Base-by-base conservation (phyloP, 2,329 filamentous ascomycete species). In the Paraphaeosphaeria sporulosa region DNA sequence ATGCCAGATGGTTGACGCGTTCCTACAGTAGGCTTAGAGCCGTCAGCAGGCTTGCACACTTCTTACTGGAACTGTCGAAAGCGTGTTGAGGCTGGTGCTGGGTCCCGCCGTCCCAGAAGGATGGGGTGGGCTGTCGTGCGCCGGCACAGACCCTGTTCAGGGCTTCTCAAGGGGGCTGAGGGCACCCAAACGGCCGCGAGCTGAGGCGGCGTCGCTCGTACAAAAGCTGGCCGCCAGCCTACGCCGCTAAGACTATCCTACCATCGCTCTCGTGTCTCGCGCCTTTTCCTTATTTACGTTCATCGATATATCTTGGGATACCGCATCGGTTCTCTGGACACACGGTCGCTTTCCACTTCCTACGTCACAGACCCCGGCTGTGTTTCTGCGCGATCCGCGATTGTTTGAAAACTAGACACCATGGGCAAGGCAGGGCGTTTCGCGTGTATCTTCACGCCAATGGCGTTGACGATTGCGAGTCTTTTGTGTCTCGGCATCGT, bases 361-460 rank as follows among this genome's bases (percentile, higher is more conserved):
- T 56, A 42, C 32, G 48, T 36, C 59, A 44, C 60, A 62, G 15
- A 13, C 17, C 43, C 19, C 40, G n/a, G n/a, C 25, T 30, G 12
- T 36, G 38, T n/a, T 40, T 19, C 38, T 40, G 38, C 38, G 21
- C 25, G 6, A 17, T 17, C 38, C 15, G 38, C 17, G 4, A 32
- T 23, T 36, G 2, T 44, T 34, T 34, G 40, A 46, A 10, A 7
- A 25, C n/a, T 25, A 65, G 66, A 68, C 70, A 82, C 64, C 36
- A 91, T 91, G 89, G 88, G 88, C 64, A 89, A 90, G 81, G 84
- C 86, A 74, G 94, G 92, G 69, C 88, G 94, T 74, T 87, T 94
- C 71, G 83, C 91, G 77, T 97, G 93, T 81, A 95, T 98, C 80
- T 87, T 91, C 80, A 83, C 93, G 82, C 94, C 94, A 62, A 93